Base-by-base conservation (phyloP, 306 rosid genomes). In the Acmispon strigosus region DNA sequence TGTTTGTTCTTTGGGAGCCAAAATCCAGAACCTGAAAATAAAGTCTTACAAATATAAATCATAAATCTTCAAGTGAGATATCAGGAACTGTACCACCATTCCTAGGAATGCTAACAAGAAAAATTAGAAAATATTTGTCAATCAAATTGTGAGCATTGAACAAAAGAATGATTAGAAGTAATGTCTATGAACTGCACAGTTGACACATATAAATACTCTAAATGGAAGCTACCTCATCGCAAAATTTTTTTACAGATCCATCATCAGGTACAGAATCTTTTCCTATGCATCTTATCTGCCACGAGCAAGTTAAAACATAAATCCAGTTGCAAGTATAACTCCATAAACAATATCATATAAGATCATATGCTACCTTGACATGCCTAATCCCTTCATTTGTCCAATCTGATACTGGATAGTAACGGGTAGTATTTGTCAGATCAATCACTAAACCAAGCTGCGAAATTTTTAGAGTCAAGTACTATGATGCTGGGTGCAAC, bases 371-470 rank as follows among this genome's bases (percentile, higher is more conserved):
- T 59, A 86, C 98, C 97, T 94, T 94, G 24, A 90, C 87, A 89
- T 94, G 86, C 78, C 76, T 60, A 76, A 94, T 87, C 67, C 94
- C 94, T 84, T 87, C 98, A 76, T 78, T 81, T 78, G 82, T 94
- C 88, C 95, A 87, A 72, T 94, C 98, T 72, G 86, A 54, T 62
- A 85, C 45, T 57, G 82, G 81, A 84, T 94, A 94, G 81, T 90
- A 94, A 74, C 97, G 96, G 27, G 83, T 76, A 44, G 96, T 87
- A 72, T 94, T 94, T 39, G 98, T 84, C 88, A 94, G 64, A 83
- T 94, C 98, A 78, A 94, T 87, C 86, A 94, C 98, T 66, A 94
- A 79, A 87, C 98, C 98, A 66, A 94, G 89, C 98, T 94, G 98
- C 79, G 84, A 83, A 82, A 61, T 75, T 18, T 24, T 36, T 54